Evolutionary conservation across 148 eudicot genomes (phyloP), one percentile per base, ranked within the genome.

Genomic region (Hydrangea macrophylla): DNA sequence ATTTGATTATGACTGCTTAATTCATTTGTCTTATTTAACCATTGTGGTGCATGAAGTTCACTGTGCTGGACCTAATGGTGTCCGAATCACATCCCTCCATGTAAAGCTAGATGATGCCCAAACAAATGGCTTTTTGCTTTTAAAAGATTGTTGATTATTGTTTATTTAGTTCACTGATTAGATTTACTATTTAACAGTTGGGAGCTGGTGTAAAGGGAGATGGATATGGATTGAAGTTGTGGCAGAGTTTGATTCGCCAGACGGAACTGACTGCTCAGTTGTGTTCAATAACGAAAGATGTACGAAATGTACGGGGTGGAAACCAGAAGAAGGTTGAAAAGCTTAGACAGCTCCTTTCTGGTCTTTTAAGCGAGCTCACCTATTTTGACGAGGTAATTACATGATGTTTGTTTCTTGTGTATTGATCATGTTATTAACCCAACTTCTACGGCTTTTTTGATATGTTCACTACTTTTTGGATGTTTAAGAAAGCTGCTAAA

Each of bases 191-290:
- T 58, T 65, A 31, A 67, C 88, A 94, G 98, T 72, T 90, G 74
- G 88, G 89, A 55, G 72, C 81, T 56, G 73, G 81, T 64, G 82
- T 77, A 30, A 78, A 70, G 78, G 96, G 85, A 67, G 87, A 83
- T 55, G 98, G 85, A 55, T 90, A 94, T 69, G 97, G 98, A 57
- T 83, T 71, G 59, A 94, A 94, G 86, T 70, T 85, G 68, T 94
- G 98, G 98, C 98, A 94, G 78, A 94, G 98, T 79, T 84, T 94
- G 84, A 92, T 90, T 67, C 92, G 96, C 55, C 97, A 94, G 77
- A 94, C 97, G 28, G 98, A 94, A 78, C 76, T 94, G 81, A 90
- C 97, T 60, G 98, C 98, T 57, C 98, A 94, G 79, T 58, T 94
- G 81, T 88, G 98, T 72, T 88, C 96, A 20, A 88, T 94, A 70